Conservation (phyloP, 331 rosid genomes). For the Quercus tomentella region DNA sequence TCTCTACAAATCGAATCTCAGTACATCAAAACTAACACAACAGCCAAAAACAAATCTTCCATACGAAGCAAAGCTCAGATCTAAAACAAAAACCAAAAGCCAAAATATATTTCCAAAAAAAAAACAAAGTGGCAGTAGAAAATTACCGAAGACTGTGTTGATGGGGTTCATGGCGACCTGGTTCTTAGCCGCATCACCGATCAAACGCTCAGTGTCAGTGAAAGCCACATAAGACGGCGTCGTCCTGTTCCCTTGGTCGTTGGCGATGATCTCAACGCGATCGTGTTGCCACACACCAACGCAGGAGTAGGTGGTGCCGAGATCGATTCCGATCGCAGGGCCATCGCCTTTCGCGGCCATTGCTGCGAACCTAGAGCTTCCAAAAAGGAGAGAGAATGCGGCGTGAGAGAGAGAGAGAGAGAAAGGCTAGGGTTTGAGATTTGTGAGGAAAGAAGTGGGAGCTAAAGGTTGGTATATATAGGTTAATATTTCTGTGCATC, state of each 20-base stretch:
- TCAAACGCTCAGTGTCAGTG: constrained; percentile 43
- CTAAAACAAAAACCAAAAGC: not conserved
- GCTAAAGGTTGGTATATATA: too few species aligned
- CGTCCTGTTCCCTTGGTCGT: constrained; percentile 51
- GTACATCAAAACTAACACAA: too few species aligned
- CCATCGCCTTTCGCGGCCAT: constrained; percentile 43
- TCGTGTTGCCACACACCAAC: constrained; percentile 59
- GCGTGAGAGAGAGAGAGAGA: too few species aligned
- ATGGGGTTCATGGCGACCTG: constrained; percentile 44
- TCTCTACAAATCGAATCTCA: too few species aligned
- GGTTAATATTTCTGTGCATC: too few species aligned
- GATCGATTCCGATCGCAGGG: constrained; percentile 51
- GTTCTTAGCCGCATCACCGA: constrained; percentile 44
- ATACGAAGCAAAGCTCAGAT: not conserved
- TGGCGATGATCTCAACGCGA: constrained; percentile 50
- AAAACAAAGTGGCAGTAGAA: not conserved
- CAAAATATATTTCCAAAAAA: not conserved
- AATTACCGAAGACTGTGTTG: constrained; percentile 46
- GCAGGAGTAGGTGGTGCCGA: constrained; percentile 53
- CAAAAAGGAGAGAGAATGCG: too few species aligned
- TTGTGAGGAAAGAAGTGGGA: too few species aligned
- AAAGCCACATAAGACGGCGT: constrained; percentile 58
- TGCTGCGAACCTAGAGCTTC: too few species aligned
- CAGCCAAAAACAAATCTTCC: too few species aligned
- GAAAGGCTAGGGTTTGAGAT: not conserved